These are phyloP conservation scores for Bjerkandera adusta DNA, from an alignment of 1,284 basidiomycete species.

Conservation along the genomic window DNA sequence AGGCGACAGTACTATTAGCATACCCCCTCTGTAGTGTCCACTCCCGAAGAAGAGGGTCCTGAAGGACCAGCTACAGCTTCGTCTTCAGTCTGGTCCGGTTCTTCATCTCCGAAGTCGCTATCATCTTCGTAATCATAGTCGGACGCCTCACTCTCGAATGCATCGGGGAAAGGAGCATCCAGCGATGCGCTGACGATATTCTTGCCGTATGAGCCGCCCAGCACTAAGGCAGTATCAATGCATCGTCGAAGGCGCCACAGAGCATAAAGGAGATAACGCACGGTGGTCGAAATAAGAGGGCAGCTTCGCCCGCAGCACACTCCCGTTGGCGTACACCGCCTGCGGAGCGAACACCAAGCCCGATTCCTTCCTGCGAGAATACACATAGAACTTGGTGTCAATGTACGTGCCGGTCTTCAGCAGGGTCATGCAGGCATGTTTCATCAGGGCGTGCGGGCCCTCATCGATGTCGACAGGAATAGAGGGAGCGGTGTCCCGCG, in stretches of 20 bases:
- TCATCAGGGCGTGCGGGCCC: background rate
- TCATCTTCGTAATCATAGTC: too few species aligned
- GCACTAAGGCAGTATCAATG: conserved; percentile 17
- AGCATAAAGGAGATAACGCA: background rate
- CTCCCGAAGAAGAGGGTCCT: too few species aligned
- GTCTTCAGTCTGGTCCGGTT: background rate
- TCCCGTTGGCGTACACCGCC: conserved; percentile 6
- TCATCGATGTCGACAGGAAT: background rate
- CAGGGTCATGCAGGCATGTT: conserved; percentile 1
- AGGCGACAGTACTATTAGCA: too few species aligned
- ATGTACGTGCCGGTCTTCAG: conserved; percentile 10
- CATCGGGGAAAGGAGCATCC: conserved; percentile 7
- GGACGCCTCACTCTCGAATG: background rate
- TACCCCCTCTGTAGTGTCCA: too few species aligned
- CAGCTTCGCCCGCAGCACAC: background rate
- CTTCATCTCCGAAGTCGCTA: conserved; percentile 13
- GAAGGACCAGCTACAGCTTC: too few species aligned
- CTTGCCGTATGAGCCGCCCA: conserved; percentile 18
- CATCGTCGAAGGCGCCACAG: background rate
- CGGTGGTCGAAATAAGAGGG: conserved; percentile 2
- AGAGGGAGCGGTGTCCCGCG: background rate
- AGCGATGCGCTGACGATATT: conserved; percentile 11
- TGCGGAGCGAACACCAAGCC: conserved; percentile 1
- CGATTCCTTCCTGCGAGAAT: conserved; percentile 9
- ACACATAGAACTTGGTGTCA: conserved; percentile 19